These are phyloP conservation scores for Morella rubra DNA, from an alignment of 306 rosid species.

Conservation along the genomic window DNA sequence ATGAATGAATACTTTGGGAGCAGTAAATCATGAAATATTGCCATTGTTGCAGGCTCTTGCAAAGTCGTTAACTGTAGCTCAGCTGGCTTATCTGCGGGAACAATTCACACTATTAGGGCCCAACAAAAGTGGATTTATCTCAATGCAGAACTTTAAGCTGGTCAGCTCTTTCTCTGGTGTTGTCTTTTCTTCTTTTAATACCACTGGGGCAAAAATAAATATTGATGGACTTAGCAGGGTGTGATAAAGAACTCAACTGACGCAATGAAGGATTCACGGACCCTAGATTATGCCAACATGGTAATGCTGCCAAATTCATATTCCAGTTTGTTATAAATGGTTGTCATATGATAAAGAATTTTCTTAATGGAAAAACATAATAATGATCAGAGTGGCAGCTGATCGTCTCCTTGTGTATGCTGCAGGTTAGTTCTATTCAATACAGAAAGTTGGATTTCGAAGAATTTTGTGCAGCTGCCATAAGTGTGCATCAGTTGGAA, in stretches of 20 bases:
- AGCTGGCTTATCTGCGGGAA: constrained; percentile 67
- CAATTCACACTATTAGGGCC: constrained; percentile 72
- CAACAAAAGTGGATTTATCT: constrained; percentile 72
- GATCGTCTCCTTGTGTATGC: constrained; percentile 21
- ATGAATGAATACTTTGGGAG: not conserved
- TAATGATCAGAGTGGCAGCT: constrained; percentile 8
- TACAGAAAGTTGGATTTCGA: constrained; percentile 81
- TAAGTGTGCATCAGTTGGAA: constrained; percentile 83
- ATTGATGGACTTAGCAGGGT: constrained; percentile 50
- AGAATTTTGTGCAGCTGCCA: constrained; percentile 86
- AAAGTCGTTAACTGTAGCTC: constrained; percentile 66
- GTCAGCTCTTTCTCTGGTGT: constrained; percentile 36
- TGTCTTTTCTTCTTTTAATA: constrained; percentile 7
- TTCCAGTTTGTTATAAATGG: not conserved
- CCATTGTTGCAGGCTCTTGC: constrained; percentile 69
- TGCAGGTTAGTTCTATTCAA: constrained; percentile 75
- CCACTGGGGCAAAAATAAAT: constrained; percentile 25
- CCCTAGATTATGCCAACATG: constrained; percentile 60
- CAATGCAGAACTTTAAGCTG: constrained; percentile 87
- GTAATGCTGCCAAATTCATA: constrained; percentile 38
- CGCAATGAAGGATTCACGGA: constrained; percentile 76
- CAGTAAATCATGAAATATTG: constrained; percentile 20
- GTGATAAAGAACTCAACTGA: constrained; percentile 61
- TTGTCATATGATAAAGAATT: not conserved
- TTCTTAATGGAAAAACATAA: constrained; percentile 15